Base-by-base conservation (phyloP, 768 basidiomycete species). In the Hygrocybe coccinea region DNA sequence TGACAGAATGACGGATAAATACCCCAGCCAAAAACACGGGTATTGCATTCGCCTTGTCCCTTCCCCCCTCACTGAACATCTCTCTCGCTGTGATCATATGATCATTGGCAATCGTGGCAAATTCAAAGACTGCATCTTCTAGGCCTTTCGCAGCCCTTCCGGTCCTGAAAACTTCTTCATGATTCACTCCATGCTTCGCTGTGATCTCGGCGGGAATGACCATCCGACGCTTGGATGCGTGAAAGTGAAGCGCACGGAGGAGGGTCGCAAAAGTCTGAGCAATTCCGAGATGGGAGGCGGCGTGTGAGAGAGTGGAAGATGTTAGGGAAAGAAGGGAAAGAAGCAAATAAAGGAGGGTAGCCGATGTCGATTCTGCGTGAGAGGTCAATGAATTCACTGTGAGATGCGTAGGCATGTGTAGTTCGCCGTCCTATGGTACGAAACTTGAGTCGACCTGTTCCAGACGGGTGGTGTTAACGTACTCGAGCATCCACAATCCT, bases 401-500 rank as follows among this genome's bases (percentile, higher is more conserved):
- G 49, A 85, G 73, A 65, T 87, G 83, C 9, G 82, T 79, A 7
- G 82, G 80, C 21, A 77, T 79, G 50, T 80, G 76, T 56, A 92
- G 71, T 65, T 89, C 86, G 62, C 79, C 74, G 59, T 87, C 83
- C 87, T 88, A 63, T 48, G 55, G 50, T 37, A 54, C 33, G 37
- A 60, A 19, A 9, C 44, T 11, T 46, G 17, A 60, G 60, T 65
- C 56, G 48, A 35, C 48, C 8, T 19, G 12, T 14, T 60, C 50
- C 59, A 56, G 52, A 50, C 24, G 21, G 34, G 50, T 21, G 55
- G 43, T 50, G 45, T 45, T 52, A 54, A 74, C 84, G 38, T 62
- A 93, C 91, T 66, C 91, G 79, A 29, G 91, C 91, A 66, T 91
- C 90, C 58, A 94, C 76, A 62, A 93, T 88, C 54, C 91, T 76